Conservation (phyloP, 2,329 filamentous ascomycete genomes). For the Xylaria multiplex region DNA sequence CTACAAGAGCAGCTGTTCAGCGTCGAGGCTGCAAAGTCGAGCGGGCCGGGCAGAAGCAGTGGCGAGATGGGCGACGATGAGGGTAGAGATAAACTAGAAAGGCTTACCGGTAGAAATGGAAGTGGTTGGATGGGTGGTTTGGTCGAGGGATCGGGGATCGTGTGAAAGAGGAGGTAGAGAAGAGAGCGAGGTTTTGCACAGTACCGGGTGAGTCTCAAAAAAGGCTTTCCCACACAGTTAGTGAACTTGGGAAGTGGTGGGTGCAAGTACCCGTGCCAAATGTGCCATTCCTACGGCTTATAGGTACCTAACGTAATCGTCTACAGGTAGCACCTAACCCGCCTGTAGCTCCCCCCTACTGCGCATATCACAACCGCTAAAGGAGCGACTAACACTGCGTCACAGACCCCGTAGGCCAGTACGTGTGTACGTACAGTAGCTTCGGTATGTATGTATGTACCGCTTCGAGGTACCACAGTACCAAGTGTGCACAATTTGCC, state of each 20-base stretch:
- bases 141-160: slow-evolving; percentile 36
- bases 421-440: too few species aligned
- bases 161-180: slow-evolving; percentile 50
- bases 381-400: slow-evolving; percentile 27
- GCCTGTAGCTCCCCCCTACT: slow-evolving; percentile 23
- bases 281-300: slow-evolving; percentile 33
- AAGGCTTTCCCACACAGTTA: slow-evolving; percentile 45
- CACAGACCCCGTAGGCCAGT: neutral
- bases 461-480: slow-evolving; percentile 12
- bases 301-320: slow-evolving; percentile 27
- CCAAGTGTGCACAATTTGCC: slow-evolving; percentile 24
- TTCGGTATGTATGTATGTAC: neutral
- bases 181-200: slow-evolving; percentile 50
- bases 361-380: slow-evolving; percentile 21
- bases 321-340: slow-evolving; percentile 22
- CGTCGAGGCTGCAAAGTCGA: slow-evolving; percentile 29
- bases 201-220: slow-evolving; percentile 44
- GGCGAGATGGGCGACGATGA: slow-evolving; percentile 22
- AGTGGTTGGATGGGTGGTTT: slow-evolving; percentile 43
- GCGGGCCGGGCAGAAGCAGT: slow-evolving; percentile 23
- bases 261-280: slow-evolving; percentile 42
- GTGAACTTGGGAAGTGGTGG: slow-evolving; percentile 36
- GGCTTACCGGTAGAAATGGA: slow-evolving; percentile 43
- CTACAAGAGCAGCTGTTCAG: slow-evolving; percentile 40
- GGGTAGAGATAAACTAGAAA: slow-evolving; percentile 38